phyloP scores from a whole-genome alignment of 2,329 filamentous ascomycete species.

The Aureobasidium sp. region DNA sequence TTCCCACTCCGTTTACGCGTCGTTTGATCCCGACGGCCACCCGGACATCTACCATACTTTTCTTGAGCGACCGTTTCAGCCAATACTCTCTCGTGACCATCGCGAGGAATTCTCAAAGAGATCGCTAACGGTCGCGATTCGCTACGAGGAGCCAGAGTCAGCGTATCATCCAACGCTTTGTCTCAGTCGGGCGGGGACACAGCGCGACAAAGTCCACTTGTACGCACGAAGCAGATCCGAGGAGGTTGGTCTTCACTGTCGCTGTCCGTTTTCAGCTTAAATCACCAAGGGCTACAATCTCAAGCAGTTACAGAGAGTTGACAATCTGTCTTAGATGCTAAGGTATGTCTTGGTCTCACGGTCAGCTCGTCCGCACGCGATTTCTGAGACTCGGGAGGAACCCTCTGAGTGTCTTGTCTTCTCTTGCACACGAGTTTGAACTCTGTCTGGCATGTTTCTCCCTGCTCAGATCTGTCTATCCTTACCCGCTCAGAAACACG shows the following conservation, averaged over 20 bases:
- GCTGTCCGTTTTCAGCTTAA: background rate
- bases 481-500: slow-evolving; percentile 13
- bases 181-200: slow-evolving; percentile 1
- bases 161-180: slow-evolving; percentile 7
- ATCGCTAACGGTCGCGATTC: background rate
- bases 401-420: background rate
- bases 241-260: background rate
- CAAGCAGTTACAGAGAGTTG: background rate
- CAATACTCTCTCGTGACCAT: slow-evolving; percentile 13
- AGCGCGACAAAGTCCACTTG: background rate
- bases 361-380: slow-evolving; percentile 7
- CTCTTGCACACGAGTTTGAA: background rate
- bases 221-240: background rate
- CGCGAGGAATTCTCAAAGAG: slow-evolving; percentile 1
- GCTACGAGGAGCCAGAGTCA: background rate
- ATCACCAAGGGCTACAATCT: slow-evolving; percentile 6
- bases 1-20: background rate
- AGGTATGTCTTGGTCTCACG: slow-evolving; percentile 9
- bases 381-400: slow-evolving; percentile 7
- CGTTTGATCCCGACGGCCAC: background rate
- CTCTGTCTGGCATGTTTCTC: slow-evolving; percentile 10
- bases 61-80: slow-evolving; percentile 10
- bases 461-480: slow-evolving; percentile 7
- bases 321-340: slow-evolving; percentile 5
- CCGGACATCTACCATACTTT: slow-evolving; percentile 9